Evolutionary conservation across 2,329 filamentous ascomycete genomes (phyloP), one percentile per base, ranked within the genome.

Genomic region (Periconia sp.): DNA sequence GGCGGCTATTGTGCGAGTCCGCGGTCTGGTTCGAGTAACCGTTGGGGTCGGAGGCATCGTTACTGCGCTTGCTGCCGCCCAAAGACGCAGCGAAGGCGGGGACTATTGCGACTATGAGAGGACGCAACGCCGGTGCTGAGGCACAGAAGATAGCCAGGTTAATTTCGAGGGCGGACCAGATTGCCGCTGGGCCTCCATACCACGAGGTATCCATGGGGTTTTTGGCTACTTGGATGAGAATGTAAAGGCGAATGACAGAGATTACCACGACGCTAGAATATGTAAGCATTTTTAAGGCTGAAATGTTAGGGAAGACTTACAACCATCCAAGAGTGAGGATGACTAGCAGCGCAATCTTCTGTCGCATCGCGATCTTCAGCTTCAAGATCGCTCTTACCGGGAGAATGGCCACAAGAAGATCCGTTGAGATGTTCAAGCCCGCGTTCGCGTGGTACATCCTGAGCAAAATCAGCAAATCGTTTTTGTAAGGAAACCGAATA

Each of bases 121-220:
- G 66, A 45, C 67, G 69, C 5, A 70, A 61, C 7, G 67, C 62
- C 1, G 68, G 68, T 13, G 63, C 53, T 2, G 61, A 70, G 20
- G 70, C 70, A 54, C 70, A 71, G 1, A 72, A 61, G 35, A 72
- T 70, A 8, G 58, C 63, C 1, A 72, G 57, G 33, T 71, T 70
- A 18, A 65, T 50, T 53, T 72, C 69, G 52, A 72, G 63, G 1
- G 57, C 33, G 1, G 68, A 70, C 66, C 67, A 71, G 41, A 64
- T 69, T 3, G 63, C 65, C 2, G 60, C 49, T 11, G 58, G 52
- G 7, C 61, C 53, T 42, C 61, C 60, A 23, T 67, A 62, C 45
- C 61, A 72, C 9, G 61, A 62, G 3, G 27, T 40, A 46, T 72
- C 66, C 7, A 62, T 52, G 2, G 45, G 49, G 30, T 70, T 55